Evolutionary conservation across 2,329 filamentous ascomycete genomes (phyloP).

Genomic region (Apiospora malaysiana): DNA sequence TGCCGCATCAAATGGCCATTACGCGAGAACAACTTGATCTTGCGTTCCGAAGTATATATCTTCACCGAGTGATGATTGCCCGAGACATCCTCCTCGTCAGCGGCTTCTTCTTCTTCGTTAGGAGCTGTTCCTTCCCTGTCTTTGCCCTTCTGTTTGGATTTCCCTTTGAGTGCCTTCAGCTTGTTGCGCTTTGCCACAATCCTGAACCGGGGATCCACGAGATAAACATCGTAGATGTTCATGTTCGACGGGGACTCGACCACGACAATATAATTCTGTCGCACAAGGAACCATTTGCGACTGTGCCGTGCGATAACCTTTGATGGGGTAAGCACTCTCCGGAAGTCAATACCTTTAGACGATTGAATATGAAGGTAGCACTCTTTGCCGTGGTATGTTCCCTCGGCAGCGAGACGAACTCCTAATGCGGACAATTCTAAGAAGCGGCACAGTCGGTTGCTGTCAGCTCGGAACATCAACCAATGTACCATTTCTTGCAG

Average conservation of each 20-base stretch:
- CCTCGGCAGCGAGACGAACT: constrained; percentile 90
- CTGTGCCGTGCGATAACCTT: constrained; percentile 83
- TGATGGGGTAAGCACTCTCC: constrained; percentile 77
- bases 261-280: constrained; percentile 96
- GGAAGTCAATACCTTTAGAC: constrained; percentile 85
- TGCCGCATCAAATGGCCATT: constrained; percentile 89
- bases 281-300: constrained; percentile 97
- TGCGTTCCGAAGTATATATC: constrained; percentile 89
- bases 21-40: constrained; percentile 86
- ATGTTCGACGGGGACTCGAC: constrained; percentile 99
- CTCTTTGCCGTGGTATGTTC: constrained; percentile 97
- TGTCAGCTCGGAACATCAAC: constrained; percentile 95
- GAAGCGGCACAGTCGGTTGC: constrained; percentile 94
- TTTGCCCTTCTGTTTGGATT: constrained; percentile 30
- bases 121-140: constrained; percentile 47
- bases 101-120: constrained; percentile 31
- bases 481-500: constrained; percentile 93
- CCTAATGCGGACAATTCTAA: constrained; percentile 93
- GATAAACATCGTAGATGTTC: constrained; percentile 97
- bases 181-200: constrained; percentile 76
- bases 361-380: constrained; percentile 92
- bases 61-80: constrained; percentile 82
- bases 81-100: constrained; percentile 42
- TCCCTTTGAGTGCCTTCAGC: constrained; percentile 56
- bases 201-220: constrained; percentile 89